A percentile compares a stretch with the other conserved stretches of the same genome.
Conservation (phyloP, 2,329 filamentous ascomycete species). For the Helminthosporium solani region DNA sequence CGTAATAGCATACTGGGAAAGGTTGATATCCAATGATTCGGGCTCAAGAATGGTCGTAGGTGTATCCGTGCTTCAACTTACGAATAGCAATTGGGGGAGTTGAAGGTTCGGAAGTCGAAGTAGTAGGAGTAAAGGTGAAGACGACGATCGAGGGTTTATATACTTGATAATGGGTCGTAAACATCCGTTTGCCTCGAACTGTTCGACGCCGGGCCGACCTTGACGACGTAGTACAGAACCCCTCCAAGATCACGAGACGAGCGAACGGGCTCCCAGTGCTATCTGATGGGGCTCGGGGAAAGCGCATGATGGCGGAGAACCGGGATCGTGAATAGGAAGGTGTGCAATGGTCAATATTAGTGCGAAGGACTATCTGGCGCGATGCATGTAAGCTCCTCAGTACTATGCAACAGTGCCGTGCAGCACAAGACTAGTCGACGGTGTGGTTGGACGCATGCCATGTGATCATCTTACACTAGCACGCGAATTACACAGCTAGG, state of each 20-base stretch:
- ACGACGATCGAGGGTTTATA: neutral
- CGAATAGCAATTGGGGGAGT: neutral
- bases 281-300: neutral
- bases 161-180: neutral
- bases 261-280: neutral
- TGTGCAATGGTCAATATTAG: neutral
- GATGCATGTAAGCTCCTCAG: neutral
- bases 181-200: neutral
- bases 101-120: neutral
- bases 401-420: neutral
- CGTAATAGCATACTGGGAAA: constrained; percentile 11
- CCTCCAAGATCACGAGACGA: neutral
- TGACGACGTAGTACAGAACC: neutral
- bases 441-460: neutral
- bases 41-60: neutral
- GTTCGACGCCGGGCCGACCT: no score
- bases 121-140: neutral
- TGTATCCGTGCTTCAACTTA: neutral
- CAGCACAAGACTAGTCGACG: neutral
- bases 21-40: neutral
- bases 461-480: neutral
- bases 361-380: neutral
- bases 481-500: neutral
- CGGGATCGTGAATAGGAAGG: neutral
- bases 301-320: neutral